Evolutionary conservation across 1,284 basidiomycete species (phyloP), one percentile per base, ranked within the genome.

Genomic region (Cutaneotrichosporon spelunceum): DNA sequence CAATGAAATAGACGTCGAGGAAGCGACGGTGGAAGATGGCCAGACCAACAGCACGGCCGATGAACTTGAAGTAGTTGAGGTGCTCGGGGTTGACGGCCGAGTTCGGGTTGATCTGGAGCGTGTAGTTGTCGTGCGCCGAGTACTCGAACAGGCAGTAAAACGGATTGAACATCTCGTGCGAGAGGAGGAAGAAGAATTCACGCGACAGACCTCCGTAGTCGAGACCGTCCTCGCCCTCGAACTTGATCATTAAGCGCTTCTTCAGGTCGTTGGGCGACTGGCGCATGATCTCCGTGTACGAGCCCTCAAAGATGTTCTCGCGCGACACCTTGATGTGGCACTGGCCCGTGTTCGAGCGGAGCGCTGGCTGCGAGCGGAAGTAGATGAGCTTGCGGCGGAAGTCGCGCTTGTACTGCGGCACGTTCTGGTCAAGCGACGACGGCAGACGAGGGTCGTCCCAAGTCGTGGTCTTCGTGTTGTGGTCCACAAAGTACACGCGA

Each of bases 101-200:
- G 69, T 94, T 93, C 56, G 93, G 93, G 80, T 97, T 97, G 81
- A 97, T 95, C 81, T 97, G 94, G 13, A 98, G 86, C 5, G 96
- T 99, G 81, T 98, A 98, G 81, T 98, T 98, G 84, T 98, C 96
- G 79, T 97, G 93, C 14, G 96, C 91, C 1, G 95, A 98, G 80
- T 99, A 99, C 81, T 99, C 94, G 81, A 99, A 99, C 49, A 99
- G 83, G 70, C 96, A 96, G 80, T 99, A 99, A 81, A 95, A 96
- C n/a, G 93, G 93, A 79, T 95, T 92, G 83, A 95, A 94, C 82
- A 94, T 92, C 79, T 99, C 96, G 81, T 99, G 96, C 33, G 93
- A 97, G 59, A 99, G 85, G 60, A 99, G 82, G 91, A 99, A 99
- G 87, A 99, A 99, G 89, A 95, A 98, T 82, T 99, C 95, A 83